Percentiles rank a stretch among this genome's conserved stretches.
Conservation (phyloP, 176 grass and related monocot genomes). For the Microstegium vimineum region DNA sequence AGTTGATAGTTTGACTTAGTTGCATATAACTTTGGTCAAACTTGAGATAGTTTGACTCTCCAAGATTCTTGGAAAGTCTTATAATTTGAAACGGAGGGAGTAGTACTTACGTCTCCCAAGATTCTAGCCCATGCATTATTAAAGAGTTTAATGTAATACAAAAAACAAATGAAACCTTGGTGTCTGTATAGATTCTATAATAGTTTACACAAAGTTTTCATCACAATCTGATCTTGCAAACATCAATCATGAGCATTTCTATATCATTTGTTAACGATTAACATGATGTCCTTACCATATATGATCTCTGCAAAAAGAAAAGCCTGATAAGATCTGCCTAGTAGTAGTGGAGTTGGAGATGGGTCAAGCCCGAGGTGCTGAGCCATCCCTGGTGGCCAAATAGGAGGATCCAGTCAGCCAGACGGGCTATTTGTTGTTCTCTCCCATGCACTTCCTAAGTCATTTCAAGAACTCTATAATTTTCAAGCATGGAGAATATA, state of each 20-base stretch:
- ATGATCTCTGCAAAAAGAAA: neutral
- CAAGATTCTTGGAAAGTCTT: too few species aligned
- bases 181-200: neutral
- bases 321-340: neutral
- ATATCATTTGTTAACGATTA: neutral
- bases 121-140: neutral
- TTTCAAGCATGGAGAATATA: neutral
- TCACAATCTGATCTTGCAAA: neutral
- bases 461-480: neutral
- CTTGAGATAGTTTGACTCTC: too few species aligned
- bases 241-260: neutral
- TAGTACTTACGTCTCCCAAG: neutral
- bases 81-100: too few species aligned
- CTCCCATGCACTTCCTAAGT: neutral
- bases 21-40: too few species aligned
- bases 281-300: neutral
- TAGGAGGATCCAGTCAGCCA: neutral
- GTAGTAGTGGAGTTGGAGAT: neutral
- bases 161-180: neutral
- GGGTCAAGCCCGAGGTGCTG: neutral
- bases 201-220: neutral
- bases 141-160: neutral
- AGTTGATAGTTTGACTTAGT: too few species aligned
- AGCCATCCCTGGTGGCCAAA: neutral
- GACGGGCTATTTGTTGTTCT: neutral